Percentiles rank a stretch among this genome's conserved stretches.
These are phyloP conservation scores for Ceratocystis cubensis DNA, from an alignment of 2,329 filamentous ascomycete species.

Conservation along the genomic window DNA sequence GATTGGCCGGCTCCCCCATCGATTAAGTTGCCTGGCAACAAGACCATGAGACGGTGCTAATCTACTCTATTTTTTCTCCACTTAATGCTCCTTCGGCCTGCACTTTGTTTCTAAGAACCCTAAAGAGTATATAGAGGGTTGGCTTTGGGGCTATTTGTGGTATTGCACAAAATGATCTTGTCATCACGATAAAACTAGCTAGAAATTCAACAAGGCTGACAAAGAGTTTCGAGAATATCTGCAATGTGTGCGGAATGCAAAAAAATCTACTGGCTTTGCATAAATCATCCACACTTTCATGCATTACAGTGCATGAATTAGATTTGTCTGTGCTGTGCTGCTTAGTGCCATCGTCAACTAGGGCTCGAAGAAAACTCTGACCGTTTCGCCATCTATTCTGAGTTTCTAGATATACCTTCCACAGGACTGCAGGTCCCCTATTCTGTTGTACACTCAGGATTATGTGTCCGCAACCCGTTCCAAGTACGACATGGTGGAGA, in stretches of 20 bases:
- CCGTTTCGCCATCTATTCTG: too few species aligned
- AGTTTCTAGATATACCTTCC: background rate
- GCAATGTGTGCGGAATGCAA: background rate
- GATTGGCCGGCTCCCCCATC: background rate
- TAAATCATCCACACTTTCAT: background rate
- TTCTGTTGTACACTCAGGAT: background rate
- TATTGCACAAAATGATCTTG: too few species aligned
- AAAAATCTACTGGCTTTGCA: background rate
- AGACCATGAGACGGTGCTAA: background rate
- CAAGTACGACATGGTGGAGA: background rate
- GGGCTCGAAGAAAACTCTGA: too few species aligned
- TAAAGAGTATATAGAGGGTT: background rate
- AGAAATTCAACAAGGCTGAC: background rate
- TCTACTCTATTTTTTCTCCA: background rate
- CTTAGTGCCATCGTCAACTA: too few species aligned
- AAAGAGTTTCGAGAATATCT: background rate
- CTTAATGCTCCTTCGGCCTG: background rate
- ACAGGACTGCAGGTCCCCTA: background rate
- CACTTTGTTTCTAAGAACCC: background rate
- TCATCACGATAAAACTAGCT: too few species aligned
- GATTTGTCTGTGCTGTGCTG: background rate
- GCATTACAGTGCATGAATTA: background rate
- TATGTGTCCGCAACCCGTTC: background rate
- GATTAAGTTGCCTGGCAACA: slow-evolving; percentile 4
- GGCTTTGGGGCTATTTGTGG: background rate